Evolutionary conservation across 208 protist species (phyloP).

Genomic region (Leishmania guyanensis): DNA sequence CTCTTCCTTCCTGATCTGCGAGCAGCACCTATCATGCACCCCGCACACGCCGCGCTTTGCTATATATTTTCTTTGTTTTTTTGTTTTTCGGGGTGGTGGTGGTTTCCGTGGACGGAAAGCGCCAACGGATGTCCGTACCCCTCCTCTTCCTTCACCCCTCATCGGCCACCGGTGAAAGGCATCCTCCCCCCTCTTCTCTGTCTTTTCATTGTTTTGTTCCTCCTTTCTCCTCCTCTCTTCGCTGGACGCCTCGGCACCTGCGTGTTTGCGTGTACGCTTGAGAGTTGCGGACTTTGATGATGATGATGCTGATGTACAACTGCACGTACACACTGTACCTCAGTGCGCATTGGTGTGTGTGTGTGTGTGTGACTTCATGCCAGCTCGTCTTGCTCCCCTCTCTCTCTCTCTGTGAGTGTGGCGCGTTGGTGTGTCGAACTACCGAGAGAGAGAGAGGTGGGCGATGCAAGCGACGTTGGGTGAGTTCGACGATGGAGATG

Average conservation of each 20-base stretch:
- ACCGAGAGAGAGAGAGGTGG: neutral
- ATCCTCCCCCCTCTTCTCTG: no score
- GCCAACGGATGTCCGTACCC: neutral
- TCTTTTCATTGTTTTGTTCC: no score
- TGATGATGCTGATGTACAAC: neutral
- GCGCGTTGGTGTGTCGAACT: neutral
- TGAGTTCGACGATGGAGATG: neutral
- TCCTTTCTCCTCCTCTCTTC: no score
- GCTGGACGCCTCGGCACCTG: no score
- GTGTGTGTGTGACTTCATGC: neutral
- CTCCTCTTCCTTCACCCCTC: neutral
- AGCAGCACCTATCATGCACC: neutral
- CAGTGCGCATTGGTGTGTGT: neutral
- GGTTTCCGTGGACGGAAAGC: neutral
- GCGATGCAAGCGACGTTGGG: neutral
- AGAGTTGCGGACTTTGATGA: neutral
- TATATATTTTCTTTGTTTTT: neutral
- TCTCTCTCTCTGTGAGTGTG: neutral
- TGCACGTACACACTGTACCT: neutral
- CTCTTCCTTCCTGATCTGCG: neutral
- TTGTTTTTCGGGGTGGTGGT: neutral
- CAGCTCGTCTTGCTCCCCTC: neutral
- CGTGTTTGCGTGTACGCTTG: neutral
- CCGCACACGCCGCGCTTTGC: neutral
- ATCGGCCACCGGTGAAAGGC: neutral